Evolutionary conservation across 768 basidiomycete genomes (phyloP).

Genomic region (Amanita molliuscula): DNA sequence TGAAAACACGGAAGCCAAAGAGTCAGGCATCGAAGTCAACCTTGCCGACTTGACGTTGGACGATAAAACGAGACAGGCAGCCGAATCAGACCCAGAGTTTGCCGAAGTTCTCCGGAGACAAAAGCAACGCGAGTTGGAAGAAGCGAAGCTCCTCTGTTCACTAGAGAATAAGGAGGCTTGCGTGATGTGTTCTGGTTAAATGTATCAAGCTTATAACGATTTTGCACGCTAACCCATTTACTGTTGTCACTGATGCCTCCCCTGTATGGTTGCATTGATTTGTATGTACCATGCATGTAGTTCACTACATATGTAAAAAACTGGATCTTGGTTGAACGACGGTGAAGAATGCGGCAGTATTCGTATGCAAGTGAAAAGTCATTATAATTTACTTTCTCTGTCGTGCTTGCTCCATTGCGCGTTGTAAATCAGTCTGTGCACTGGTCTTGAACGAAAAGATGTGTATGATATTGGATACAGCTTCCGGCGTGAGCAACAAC

Average conservation of each 20-base stretch:
- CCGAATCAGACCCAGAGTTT: conserved; percentile 59
- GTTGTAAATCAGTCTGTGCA: conserved; percentile 40
- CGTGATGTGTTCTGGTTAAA: conserved; percentile 81
- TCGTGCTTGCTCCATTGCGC: conserved; percentile 54
- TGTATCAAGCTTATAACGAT: neutral
- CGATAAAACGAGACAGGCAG: conserved; percentile 41
- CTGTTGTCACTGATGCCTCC: neutral
- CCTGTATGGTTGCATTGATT: neutral
- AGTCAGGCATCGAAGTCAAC: conserved; percentile 8
- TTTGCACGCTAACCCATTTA: neutral
- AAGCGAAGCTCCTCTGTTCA: conserved; percentile 75
- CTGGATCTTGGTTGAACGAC: no score
- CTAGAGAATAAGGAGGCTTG: conserved; percentile 93
- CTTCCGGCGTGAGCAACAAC: conserved; percentile 41
- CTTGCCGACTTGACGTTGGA: conserved; percentile 24
- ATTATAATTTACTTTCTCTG: conserved; percentile 10
- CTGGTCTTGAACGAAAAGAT: conserved; percentile 34
- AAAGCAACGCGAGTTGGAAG: conserved; percentile 65
- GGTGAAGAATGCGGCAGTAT: no score
- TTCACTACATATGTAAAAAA: no score
- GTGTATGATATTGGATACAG: conserved; percentile 39
- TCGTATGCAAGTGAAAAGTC: neutral
- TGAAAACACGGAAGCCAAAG: neutral
- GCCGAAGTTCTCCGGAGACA: conserved; percentile 67
- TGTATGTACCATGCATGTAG: neutral